Base-by-base conservation (phyloP, 371 early-diverging fungal genomes). In the Mortierella sp. region DNA sequence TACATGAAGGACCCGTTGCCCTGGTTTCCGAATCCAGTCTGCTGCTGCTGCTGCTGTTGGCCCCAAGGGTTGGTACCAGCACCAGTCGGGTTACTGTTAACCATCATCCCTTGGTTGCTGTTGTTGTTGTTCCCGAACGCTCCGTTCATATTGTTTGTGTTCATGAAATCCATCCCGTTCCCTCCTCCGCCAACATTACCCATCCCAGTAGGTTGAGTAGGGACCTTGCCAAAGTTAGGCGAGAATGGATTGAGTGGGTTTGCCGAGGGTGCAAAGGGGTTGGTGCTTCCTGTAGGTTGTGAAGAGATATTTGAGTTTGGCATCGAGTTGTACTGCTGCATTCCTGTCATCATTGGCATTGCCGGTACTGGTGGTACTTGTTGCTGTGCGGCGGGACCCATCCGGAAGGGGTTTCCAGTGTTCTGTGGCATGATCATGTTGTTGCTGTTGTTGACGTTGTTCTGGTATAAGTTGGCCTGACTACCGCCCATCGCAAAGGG, bases 181-280 rank as follows among this genome's bases (percentile, higher is more conserved):
- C 79, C 73, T 38, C 38, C 72, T 28, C 70, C 58, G 16, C 52
- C 38, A 47, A 47, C 47, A 47, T 47, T 47, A 63, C 28, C 72
- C 86, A 84, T 80, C 0, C 80, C 86, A 13, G 86, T 82, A 2
- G 86, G 78, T 26, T 86, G 86, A 4, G 82, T 55, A 1, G 82
- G 63, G 9, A 86, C 78, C 70, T 80, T 82, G 26, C 86, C 86
- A 77, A 77, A 86, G 71, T 86, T 86, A 72, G 86, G 86, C 47
- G 86, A 82, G 71, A 86, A 86, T 10, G 86, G 86, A 58, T 86
- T 86, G n/a, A 82, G 34, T 3, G 86, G 82, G 57, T 82, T 82
- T 19, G 78, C 3, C 8, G 86, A 85, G 14, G 82, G 86, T n/a
- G 82, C 80, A 78, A 86, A 86, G 13, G 86, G 86, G 26, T 86